Evolutionary conservation across 805 yeast genomes (phyloP).

Genomic region (Cyberlindnera veronae): DNA sequence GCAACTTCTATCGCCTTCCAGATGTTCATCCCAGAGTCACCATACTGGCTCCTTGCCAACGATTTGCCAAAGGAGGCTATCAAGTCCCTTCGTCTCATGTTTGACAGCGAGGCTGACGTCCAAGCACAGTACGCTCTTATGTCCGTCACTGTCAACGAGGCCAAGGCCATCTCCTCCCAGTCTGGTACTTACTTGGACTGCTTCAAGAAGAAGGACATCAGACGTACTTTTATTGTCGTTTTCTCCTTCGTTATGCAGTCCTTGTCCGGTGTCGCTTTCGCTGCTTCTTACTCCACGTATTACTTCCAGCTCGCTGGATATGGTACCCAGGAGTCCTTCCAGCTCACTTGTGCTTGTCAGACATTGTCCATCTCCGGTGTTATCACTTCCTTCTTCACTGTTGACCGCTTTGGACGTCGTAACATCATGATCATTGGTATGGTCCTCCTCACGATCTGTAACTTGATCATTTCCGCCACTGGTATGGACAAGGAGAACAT

Average conservation of each 20-base stretch:
- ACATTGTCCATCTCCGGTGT: conserved; percentile 31
- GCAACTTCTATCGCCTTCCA: conserved; percentile 27
- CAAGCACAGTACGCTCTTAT: conserved; percentile 32
- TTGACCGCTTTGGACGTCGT: conserved; percentile 31
- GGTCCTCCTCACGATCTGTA: conserved; percentile 23
- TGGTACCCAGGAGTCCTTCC: conserved; percentile 38
- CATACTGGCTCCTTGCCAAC: conserved; percentile 39
- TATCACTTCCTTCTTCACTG: conserved; percentile 29
- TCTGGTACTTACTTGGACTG: conserved; percentile 36
- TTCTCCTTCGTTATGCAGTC: conserved; percentile 39
- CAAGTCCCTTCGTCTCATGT: conserved; percentile 27
- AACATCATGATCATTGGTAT: conserved; percentile 29
- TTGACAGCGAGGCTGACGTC: conserved; percentile 17
- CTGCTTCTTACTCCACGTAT: conserved; percentile 43
- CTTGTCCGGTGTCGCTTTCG: conserved; percentile 43
- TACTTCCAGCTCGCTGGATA: conserved; percentile 46
- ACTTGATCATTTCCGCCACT: conserved; percentile 27
- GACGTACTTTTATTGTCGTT: conserved; percentile 38
- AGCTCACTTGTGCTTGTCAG: conserved; percentile 32
- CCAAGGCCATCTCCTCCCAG: conserved; percentile 26
- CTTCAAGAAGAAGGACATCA: conserved; percentile 38
- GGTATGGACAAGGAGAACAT: conserved; percentile 17
- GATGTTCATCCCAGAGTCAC: conserved; percentile 41
- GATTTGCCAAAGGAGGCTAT: conserved; percentile 34
- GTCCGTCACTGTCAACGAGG: conserved; percentile 29